Conservation (phyloP, 805 yeast species). For the Candida vartiovaarae region DNA sequence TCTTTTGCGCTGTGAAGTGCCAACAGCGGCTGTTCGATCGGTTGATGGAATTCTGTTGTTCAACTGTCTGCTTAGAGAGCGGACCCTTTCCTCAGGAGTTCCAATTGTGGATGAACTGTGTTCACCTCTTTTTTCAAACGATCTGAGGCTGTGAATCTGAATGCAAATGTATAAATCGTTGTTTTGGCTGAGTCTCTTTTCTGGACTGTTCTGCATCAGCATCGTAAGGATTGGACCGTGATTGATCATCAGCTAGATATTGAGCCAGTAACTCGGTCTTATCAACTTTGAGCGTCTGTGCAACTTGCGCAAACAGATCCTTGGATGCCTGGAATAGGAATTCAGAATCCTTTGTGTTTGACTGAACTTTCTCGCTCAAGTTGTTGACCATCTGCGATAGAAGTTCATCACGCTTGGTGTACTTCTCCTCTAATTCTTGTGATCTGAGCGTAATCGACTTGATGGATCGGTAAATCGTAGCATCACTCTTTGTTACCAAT, state of each 20-base stretch:
- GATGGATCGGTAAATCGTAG: constrained; percentile 41
- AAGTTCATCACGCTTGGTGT: constrained; percentile 38
- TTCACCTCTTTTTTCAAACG: constrained; percentile 11
- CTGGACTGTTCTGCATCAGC: background rate
- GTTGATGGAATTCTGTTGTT: constrained; percentile 17
- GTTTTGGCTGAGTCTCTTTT: background rate
- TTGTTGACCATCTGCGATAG: constrained; percentile 36
- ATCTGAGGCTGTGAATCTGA: background rate
- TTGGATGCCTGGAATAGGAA: constrained; percentile 39
- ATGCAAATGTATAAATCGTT: no score
- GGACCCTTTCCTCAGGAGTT: constrained; percentile 15
- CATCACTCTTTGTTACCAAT: constrained; percentile 37
- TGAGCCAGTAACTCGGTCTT: constrained; percentile 12
- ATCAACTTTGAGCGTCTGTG: constrained; percentile 25
- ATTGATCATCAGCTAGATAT: constrained; percentile 24
- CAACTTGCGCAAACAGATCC: constrained; percentile 35
- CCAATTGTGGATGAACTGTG: background rate
- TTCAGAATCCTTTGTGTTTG: constrained; percentile 44
- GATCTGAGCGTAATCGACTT: constrained; percentile 42
- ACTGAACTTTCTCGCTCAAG: constrained; percentile 37
- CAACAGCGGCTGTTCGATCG: constrained; percentile 10
- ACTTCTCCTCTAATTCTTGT: constrained; percentile 41
- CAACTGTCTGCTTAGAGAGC: constrained; percentile 16
- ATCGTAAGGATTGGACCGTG: constrained; percentile 8
- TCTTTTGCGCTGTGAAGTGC: no score